Evolutionary conservation across 441 rosid genomes (phyloP), one percentile per base, ranked within the genome.

Genomic region (Biscutella laevigata): DNA sequence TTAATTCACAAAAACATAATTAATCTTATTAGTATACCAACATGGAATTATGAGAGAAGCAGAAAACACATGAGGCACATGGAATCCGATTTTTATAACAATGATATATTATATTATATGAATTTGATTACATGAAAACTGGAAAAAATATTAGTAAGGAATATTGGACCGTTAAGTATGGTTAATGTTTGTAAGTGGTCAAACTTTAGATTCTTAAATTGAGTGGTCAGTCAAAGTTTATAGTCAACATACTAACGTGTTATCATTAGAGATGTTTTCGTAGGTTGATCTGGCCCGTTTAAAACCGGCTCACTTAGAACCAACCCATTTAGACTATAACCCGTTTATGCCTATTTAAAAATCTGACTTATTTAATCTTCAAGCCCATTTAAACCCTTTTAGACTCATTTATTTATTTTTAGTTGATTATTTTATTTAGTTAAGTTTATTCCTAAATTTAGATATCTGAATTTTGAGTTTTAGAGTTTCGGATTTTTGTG

Each of bases 41-140:
- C 14, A 52, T n/a, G 12, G 45, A 19, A 29, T 46, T 38, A 38
- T 29, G 50, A 34, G 34, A 60, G 62, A 47, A 40, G 46, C 58
- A 38, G 57, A 66, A 59, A 67, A 67, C 62, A 61, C 71, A 67
- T 54, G 71, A 54, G 53, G 49, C 67, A 67, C 62, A 67, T 67
- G 72, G 47, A 58, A 26, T 44, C 32, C n/a, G 7, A 41, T 14
- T 46, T 66, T 52, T 41, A 8, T 4, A 41, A 49, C 16, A 50
- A 6, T 26, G 15, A 27, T 57, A n/a, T 26, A 36, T 37, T 16
- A 27, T 2, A 8, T 29, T 19, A 20, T 37, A 45, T 35, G 29
- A 27, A 51, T 58, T 45, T 28, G 55, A 37, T 36, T 51, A 50
- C 47, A 48, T 30, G 24, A 30, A 33, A 55, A 39, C 40, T 13